A percentile compares a stretch with the other conserved stretches of the same genome.
Conservation (phyloP, 163 green algal species). For the Scenedesmus sp. region DNA sequence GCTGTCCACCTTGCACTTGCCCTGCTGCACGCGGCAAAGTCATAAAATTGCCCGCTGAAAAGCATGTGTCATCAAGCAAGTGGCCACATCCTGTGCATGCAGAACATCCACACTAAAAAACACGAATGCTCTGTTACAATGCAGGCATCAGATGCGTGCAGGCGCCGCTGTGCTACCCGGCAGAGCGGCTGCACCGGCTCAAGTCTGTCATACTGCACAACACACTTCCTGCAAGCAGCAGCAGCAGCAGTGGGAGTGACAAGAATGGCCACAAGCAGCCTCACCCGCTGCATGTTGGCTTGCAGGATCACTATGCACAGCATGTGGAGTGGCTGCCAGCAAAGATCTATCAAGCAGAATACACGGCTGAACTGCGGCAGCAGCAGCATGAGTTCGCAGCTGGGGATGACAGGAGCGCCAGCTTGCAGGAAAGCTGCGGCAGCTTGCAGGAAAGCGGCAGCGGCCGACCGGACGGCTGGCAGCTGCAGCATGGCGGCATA, state of each 20-base stretch:
- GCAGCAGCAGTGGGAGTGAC: background rate
- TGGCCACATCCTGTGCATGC: no score
- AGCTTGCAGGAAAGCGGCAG: background rate
- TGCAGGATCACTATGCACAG: background rate
- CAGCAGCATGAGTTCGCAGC: background rate
- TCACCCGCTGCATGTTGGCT: conserved; percentile 8
- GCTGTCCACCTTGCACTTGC: no score
- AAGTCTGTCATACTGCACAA: conserved; percentile 33
- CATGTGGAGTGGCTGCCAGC: conserved; percentile 13
- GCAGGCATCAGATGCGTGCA: conserved; percentile 71
- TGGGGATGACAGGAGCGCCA: background rate
- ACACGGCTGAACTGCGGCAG: conserved; percentile 10
- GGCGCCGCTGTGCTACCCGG: conserved; percentile 71
- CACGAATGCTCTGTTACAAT: background rate
- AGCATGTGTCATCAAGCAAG: no score
- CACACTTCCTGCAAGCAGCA: background rate
- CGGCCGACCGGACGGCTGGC: background rate
- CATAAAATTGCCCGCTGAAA: no score
- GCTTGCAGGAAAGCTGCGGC: background rate
- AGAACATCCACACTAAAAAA: no score
- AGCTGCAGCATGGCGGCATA: background rate
- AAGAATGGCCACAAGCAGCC: background rate
- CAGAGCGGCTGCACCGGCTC: conserved; percentile 60
- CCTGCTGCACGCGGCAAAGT: no score
- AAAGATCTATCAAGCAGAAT: conserved; percentile 4